These are phyloP conservation scores for Lipomyces japonicus DNA, from an alignment of 805 yeast genomes.

Conservation along the genomic window DNA sequence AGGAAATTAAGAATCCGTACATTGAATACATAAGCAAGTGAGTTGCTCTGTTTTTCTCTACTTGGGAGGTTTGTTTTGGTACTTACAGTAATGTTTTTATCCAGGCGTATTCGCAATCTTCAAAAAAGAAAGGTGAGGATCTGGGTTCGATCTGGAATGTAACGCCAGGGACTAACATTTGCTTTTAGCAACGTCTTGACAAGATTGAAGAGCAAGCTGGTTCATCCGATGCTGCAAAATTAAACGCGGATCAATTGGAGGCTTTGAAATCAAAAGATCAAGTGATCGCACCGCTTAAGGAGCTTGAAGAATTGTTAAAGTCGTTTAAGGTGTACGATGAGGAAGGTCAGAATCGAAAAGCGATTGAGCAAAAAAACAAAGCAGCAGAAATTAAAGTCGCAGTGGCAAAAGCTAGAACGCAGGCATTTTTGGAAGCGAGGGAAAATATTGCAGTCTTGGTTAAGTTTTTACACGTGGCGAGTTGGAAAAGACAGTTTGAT, in stretches of 20 bases:
- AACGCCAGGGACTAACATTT: background rate
- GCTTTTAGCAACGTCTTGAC: slow-evolving; percentile 33
- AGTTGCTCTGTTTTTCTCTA: background rate
- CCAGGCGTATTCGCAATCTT: slow-evolving; percentile 38
- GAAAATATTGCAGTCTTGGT: slow-evolving; percentile 29
- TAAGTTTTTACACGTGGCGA: slow-evolving; percentile 37
- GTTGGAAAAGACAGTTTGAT: slow-evolving; percentile 35
- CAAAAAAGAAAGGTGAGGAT: slow-evolving; percentile 36
- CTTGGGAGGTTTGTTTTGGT: background rate
- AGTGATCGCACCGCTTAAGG: slow-evolving; percentile 39
- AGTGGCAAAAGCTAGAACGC: slow-evolving; percentile 11
- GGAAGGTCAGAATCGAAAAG: slow-evolving; percentile 17
- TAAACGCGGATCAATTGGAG: slow-evolving; percentile 38
- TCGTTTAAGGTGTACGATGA: slow-evolving; percentile 29
- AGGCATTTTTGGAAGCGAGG: slow-evolving; percentile 25
- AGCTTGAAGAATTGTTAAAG: slow-evolving; percentile 34
- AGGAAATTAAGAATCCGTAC: slow-evolving; percentile 17
- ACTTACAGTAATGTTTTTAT: background rate
- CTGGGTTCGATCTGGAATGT: background rate
- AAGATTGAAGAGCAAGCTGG: slow-evolving; percentile 36
- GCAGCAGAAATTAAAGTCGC: slow-evolving; percentile 17
- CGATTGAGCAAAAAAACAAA: slow-evolving; percentile 16
- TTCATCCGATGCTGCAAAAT: slow-evolving; percentile 29
- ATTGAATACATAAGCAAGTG: slow-evolving; percentile 22
- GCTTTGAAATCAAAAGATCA: slow-evolving; percentile 36